A percentile compares a stretch with the other conserved stretches of the same genome.
These are phyloP conservation scores for Thinopyrum elongatum DNA, from an alignment of 176 grass and related monocot species.

Conservation along the genomic window DNA sequence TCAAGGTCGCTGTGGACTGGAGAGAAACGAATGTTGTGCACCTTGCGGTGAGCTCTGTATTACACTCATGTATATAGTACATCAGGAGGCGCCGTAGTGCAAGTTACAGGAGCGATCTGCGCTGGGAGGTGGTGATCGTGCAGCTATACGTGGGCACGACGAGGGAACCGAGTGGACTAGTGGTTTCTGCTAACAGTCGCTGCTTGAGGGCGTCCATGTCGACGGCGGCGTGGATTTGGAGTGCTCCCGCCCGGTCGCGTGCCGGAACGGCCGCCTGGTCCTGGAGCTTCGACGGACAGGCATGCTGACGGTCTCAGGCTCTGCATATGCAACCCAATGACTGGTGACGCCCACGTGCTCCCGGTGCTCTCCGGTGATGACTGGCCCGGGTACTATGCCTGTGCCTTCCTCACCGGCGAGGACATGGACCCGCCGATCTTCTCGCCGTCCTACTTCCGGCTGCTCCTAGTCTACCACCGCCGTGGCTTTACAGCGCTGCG, in stretches of 20 bases:
- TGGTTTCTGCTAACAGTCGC: too few relatives aligned
- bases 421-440: not conserved
- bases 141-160: too few relatives aligned
- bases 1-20: too few relatives aligned
- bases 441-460: not conserved
- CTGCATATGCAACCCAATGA: conserved; percentile 17
- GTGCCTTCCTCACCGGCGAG: not conserved
- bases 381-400: not conserved
- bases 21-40: too few relatives aligned
- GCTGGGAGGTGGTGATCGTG: too few relatives aligned
- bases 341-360: not conserved
- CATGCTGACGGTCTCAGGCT: not conserved
- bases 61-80: too few relatives aligned
- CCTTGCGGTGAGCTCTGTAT: too few relatives aligned
- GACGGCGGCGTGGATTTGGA: not conserved
- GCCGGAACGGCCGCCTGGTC: not conserved
- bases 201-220: not conserved
- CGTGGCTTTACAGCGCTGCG: not conserved
- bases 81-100: too few relatives aligned
- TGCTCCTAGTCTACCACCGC: conserved; percentile 19
- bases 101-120: too few relatives aligned
- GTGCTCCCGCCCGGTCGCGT: not conserved
- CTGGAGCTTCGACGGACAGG: not conserved
- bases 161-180: too few relatives aligned
- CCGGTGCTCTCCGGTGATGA: not conserved